Evolutionary conservation across 371 early-diverging fungal species (phyloP).

Genomic region (Lichtheimia hyalospora): DNA sequence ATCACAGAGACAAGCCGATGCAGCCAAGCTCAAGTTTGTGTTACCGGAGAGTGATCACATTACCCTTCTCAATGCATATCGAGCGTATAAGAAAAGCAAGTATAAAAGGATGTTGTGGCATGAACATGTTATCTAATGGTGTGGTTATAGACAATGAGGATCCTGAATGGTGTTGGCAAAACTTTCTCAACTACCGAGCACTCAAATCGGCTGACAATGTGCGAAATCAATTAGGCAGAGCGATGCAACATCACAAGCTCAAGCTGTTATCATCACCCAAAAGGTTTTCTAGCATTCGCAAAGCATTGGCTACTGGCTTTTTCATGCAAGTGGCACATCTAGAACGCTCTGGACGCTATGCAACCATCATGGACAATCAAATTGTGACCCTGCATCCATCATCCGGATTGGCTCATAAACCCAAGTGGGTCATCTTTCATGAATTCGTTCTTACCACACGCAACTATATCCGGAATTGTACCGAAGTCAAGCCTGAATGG

Average conservation of each 20-base stretch:
- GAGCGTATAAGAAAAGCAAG: conserved; percentile 76
- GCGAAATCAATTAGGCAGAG: conserved; percentile 82
- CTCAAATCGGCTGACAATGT: conserved; percentile 92
- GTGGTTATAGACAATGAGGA: conserved; percentile 51
- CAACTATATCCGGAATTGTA: conserved; percentile 93
- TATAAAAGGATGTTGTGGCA: background rate
- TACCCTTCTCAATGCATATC: conserved; percentile 91
- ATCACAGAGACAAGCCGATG: conserved; percentile 83
- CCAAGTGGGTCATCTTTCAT: conserved; percentile 98
- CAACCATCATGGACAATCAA: conserved; percentile 96
- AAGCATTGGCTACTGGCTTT: conserved; percentile 87
- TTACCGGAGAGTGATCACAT: conserved; percentile 91
- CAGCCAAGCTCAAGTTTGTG: conserved; percentile 88
- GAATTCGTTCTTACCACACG: conserved; percentile 96
- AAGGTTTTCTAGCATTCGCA: conserved; percentile 81
- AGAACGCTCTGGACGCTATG: conserved; percentile 85
- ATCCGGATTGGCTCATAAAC: conserved; percentile 80
- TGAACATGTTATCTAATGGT: background rate
- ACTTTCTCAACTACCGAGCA: conserved; percentile 85
- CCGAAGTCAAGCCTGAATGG: conserved; percentile 91
- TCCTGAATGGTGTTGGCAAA: conserved; percentile 88
- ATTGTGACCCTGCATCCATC: conserved; percentile 95
- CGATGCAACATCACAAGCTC: conserved; percentile 76
- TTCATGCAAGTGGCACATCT: conserved; percentile 97
- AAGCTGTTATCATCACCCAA: conserved; percentile 66